Base-by-base conservation (phyloP, 164 flowering plant species). In the Malania oleifera region DNA sequence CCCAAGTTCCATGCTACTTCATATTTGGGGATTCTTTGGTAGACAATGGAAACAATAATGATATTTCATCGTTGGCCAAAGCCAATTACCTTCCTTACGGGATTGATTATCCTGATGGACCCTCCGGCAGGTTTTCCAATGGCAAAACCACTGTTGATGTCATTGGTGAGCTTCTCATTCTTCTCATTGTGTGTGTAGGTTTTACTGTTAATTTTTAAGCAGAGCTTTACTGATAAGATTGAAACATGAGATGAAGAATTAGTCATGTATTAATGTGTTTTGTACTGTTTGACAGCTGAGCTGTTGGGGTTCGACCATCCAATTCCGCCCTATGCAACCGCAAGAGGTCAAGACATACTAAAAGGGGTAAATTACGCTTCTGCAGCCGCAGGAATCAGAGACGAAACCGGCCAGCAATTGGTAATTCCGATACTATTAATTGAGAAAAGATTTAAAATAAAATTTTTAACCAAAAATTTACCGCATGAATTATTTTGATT, bases 11-110 rank as follows among this genome's bases (percentile, higher is more conserved):
- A 19, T 77, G 86, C 67, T 83, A 78, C 75, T 88, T 85, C 72
- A 79, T 88, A 14, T 88, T 88, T 59, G 96, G 96, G 1, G 96
- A 88, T 57, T 88, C 96, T 0, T 64, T 85, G 63, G 86, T 85
- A 14, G 96, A 88, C 38, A 85, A 83, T 72, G 96, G 96, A 7
- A 88, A 88, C 48, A 88, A 88, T 53, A 88, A 88, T 56, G 61
- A 43, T n/a, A 75, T 85, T 3, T 37, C 68, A 0, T 77, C 96
- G 0, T 46, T 80, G 50, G 96, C 91, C 7, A 77, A 77, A 49
- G 87, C 87, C 25, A 67, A 87, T 63, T 85, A 83, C 54, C 48
- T 38, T 22, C 96, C 96, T 34, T 85, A 88, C 58, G 96, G 96
- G 27, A 85, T 83, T 24, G 96, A 88, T 60, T 85, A 82, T 64